phyloP scores from a whole-genome alignment of 2,329 filamentous ascomycete genomes.

The Penicillium sp. region DNA sequence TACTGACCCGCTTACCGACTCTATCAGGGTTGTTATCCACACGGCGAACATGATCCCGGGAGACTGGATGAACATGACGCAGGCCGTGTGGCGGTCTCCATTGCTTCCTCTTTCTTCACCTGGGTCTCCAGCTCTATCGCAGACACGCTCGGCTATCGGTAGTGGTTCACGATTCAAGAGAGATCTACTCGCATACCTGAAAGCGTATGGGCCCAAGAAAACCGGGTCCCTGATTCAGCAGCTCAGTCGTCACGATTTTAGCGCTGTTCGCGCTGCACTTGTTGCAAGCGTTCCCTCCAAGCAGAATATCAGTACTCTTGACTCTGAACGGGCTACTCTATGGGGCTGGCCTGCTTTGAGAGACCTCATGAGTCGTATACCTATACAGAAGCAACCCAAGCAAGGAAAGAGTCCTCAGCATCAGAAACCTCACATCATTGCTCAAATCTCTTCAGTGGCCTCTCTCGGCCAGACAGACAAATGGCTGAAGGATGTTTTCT shows the following conservation, averaged over 20 bases:
- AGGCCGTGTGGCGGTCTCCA: slow-evolving; percentile 76
- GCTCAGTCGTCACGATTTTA: slow-evolving; percentile 65
- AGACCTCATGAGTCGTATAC: slow-evolving; percentile 55
- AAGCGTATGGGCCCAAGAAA: slow-evolving; percentile 60
- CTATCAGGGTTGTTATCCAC: slow-evolving; percentile 63
- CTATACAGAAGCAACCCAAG: slow-evolving; percentile 22
- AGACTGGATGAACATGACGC: slow-evolving; percentile 85
- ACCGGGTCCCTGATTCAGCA: slow-evolving; percentile 53
- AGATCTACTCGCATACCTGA: slow-evolving; percentile 69
- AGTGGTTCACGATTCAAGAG: slow-evolving; percentile 68
- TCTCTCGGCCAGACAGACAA: slow-evolving; percentile 65
- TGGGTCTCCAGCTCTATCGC: neutral
- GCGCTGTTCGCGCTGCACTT: slow-evolving; percentile 62
- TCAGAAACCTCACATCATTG: slow-evolving; percentile 29
- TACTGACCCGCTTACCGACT: slow-evolving; percentile 3
- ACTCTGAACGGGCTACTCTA: slow-evolving; percentile 48
- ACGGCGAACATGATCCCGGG: slow-evolving; percentile 87
- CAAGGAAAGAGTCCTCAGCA: neutral
- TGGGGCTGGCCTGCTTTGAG: slow-evolving; percentile 74
- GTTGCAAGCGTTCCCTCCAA: slow-evolving; percentile 74
- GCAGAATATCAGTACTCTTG: slow-evolving; percentile 48
- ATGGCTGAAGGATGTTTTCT: slow-evolving; percentile 67
- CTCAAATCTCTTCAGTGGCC: slow-evolving; percentile 70
- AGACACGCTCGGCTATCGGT: slow-evolving; percentile 43
- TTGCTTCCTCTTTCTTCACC: slow-evolving; percentile 52